These are phyloP conservation scores for Pyrenophora seminiperda DNA, from an alignment of 2,329 filamentous ascomycete genomes.

Conservation along the genomic window DNA sequence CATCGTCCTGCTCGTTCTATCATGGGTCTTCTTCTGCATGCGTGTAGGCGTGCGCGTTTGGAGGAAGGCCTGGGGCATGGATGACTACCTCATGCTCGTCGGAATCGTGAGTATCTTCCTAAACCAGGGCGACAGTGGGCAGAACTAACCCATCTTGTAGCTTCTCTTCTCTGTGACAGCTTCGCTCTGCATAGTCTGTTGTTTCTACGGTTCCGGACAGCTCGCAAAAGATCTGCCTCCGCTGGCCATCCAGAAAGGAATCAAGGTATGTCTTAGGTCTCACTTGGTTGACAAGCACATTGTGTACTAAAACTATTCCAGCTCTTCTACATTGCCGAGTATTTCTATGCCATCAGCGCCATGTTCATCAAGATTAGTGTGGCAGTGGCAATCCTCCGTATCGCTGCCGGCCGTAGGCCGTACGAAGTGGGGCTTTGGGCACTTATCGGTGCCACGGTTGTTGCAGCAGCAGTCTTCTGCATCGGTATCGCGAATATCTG, in stretches of 20 bases:
- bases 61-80: constrained; percentile 21
- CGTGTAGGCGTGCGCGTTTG: constrained; percentile 24
- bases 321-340: constrained; percentile 29
- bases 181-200: constrained; percentile 25
- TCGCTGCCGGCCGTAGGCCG: constrained; percentile 15
- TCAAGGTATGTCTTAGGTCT: constrained; percentile 13
- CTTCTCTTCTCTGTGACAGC: constrained; percentile 26
- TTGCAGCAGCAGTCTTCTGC: constrained; percentile 25
- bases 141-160: constrained; percentile 8
- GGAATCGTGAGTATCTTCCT: constrained; percentile 21
- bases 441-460: constrained; percentile 19
- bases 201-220: constrained; percentile 28
- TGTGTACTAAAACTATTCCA: background rate
- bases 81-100: constrained; percentile 25
- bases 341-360: constrained; percentile 27
- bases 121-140: background rate
- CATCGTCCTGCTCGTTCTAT: constrained; percentile 23
- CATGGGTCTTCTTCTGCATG: constrained; percentile 26
- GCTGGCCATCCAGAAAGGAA: constrained; percentile 18
- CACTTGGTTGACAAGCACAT: background rate
- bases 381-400: constrained; percentile 27
- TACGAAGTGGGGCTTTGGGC: constrained; percentile 18
- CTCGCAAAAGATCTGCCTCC: constrained; percentile 15
- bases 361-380: constrained; percentile 30
- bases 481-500: constrained; percentile 29